These are phyloP conservation scores for Peronosclerospora sorghi DNA, from an alignment of 352 stramenopile genomes.

Conservation along the genomic window DNA sequence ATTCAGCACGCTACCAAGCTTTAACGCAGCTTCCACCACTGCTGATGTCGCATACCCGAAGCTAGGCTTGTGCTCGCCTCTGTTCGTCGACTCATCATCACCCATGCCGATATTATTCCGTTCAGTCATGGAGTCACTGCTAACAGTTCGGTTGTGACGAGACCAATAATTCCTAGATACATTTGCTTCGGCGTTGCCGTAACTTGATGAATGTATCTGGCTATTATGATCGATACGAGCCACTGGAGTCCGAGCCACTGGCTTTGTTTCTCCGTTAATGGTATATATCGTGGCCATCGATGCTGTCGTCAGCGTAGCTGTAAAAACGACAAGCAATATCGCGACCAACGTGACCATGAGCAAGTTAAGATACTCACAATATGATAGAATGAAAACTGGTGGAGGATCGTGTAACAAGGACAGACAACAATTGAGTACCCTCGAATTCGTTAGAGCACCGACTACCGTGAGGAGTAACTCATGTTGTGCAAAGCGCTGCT, in stretches of 20 bases:
- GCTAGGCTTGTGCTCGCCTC: neutral
- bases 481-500: no score
- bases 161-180: neutral
- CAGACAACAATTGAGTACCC: no score
- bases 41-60: neutral
- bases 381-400: no score
- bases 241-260: slow-evolving; percentile 1
- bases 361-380: no score
- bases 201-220: neutral
- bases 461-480: no score
- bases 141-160: neutral
- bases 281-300: neutral
- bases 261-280: neutral
- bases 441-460: no score
- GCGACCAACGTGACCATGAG: no score
- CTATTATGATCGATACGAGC: neutral
- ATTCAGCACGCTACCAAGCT: slow-evolving; percentile 16
- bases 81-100: neutral
- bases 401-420: no score
- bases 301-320: neutral
- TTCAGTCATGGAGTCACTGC: neutral
- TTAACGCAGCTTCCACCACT: slow-evolving; percentile 9
- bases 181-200: neutral
- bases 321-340: neutral
- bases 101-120: slow-evolving; percentile 3